These are phyloP conservation scores for Sporisorium reilianum DNA, from an alignment of 1,284 basidiomycete genomes.

Conservation along the genomic window DNA sequence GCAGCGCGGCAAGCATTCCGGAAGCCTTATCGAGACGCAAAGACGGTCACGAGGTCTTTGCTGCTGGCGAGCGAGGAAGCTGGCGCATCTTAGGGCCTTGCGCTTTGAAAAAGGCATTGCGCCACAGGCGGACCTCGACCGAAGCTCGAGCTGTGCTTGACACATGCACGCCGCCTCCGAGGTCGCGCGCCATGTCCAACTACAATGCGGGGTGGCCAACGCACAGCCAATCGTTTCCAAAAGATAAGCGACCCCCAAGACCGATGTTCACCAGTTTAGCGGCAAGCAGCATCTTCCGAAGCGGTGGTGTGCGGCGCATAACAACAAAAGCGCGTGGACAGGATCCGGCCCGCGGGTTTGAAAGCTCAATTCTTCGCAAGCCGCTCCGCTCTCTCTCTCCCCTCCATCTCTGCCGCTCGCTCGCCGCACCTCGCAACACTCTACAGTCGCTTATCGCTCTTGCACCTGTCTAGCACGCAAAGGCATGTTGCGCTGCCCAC, in stretches of 20 bases:
- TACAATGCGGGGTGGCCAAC: conserved; percentile 1
- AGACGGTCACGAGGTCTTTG: neutral
- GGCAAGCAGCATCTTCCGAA: no score
- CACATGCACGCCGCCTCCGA: conserved; percentile 1
- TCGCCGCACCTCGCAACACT: neutral
- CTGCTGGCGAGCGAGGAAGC: neutral
- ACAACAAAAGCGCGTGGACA: conserved; percentile 19
- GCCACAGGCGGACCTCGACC: conserved; percentile 6
- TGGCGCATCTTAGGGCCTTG: neutral
- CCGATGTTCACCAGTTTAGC: no score
- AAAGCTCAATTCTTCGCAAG: no score
- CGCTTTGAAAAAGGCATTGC: neutral
- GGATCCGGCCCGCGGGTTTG: conserved; percentile 40
- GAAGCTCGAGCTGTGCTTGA: neutral
- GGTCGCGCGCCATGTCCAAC: neutral
- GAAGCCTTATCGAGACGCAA: neutral
- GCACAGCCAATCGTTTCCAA: neutral
- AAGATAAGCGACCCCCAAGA: conserved; percentile 7
- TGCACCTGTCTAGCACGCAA: neutral
- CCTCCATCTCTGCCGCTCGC: neutral
- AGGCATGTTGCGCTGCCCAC: no score
- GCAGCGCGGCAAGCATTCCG: neutral
- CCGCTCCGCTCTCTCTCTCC: neutral
- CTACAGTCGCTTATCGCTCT: neutral
- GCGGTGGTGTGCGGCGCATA: no score